These are phyloP conservation scores for Aspergillus vadensis DNA, from an alignment of 2,329 filamentous ascomycete species.

Conservation along the genomic window DNA sequence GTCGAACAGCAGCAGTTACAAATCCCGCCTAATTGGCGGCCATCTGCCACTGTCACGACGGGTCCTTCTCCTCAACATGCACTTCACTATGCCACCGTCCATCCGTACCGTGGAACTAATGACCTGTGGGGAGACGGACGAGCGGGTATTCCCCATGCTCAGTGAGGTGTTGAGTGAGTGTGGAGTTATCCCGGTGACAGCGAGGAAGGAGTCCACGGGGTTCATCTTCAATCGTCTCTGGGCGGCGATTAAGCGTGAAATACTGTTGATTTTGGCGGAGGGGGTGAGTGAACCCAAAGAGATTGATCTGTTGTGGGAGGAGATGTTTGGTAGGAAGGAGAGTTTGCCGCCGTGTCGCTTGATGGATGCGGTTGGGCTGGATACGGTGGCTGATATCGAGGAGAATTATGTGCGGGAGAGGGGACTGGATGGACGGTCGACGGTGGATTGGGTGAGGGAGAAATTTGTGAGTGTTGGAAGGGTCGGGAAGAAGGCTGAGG, in stretches of 20 bases:
- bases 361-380: no score
- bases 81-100: conserved; percentile 55
- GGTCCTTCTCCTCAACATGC: conserved; percentile 51
- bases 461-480: no score
- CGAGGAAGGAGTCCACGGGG: conserved; percentile 53
- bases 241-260: conserved; percentile 59
- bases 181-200: conserved; percentile 47
- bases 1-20: conserved; percentile 32
- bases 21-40: conserved; percentile 55
- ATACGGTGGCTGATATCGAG: no score
- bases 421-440: no score
- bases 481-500: no score
- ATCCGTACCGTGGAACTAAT: conserved; percentile 55
- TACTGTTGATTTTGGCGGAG: conserved; percentile 53
- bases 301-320: conserved; percentile 52
- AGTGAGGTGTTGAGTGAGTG: conserved; percentile 42
- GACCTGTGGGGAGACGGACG: conserved; percentile 51
- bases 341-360: no score
- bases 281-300: conserved; percentile 53
- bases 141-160: conserved; percentile 51
- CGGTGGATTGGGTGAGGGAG: no score
- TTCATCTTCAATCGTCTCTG: conserved; percentile 61
- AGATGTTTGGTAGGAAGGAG: conserved; percentile 35
- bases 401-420: no score
- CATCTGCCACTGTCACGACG: conserved; percentile 36